Evolutionary conservation across 1,284 basidiomycete species (phyloP), one percentile per base, ranked within the genome.

Genomic region (Cystobasidium pallidum): DNA sequence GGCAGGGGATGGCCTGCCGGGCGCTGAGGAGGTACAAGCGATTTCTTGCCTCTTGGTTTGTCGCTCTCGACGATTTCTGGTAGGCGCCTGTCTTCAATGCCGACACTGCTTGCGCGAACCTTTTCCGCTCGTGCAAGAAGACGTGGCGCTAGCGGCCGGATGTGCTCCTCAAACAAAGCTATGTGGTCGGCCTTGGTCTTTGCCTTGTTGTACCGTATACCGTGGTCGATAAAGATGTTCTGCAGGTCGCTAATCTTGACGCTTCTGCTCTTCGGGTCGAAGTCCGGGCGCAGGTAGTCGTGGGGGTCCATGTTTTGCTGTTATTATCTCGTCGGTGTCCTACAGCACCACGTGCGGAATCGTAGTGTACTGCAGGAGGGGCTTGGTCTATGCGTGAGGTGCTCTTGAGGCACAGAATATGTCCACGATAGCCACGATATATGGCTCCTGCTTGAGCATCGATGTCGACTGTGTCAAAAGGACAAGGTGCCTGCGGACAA

Each of bases 181-280:
- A 97, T 86, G 28, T 98, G 86, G 77, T 91, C 92, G 6, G 88
- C 84, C 82, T 98, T 98, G 75, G 91, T 91, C 77, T 91, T 89
- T 0, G 88, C 87, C 2, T 88, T 86, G 6, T 90, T 87, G 81
- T 89, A 91, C 36, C 84, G 83, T 77, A 95, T 84, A 74, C 89
- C 87, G 82, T 98, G 91, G 78, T 89, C 89, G 47, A 89, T 87
- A 63, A 98, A 85, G 67, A 97, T 81, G 15, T 89, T 89, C 13
- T 91, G 85, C 6, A 95, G 84, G 78, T 94, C 90, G 17, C 90
- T 85, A 41, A 94, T 86, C 6, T 89, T 95, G 73, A 94, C 86
- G 1, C 86, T 83, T 32, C 47, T 49, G 15, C 84, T 78, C n/a
- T n/a, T 36, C 1, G 94, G 88, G 75, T 97, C 89, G 76, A 96